These are phyloP conservation scores for Blastobotrys ciferrii DNA, from an alignment of 1,139 yeast species.

Conservation along the genomic window DNA sequence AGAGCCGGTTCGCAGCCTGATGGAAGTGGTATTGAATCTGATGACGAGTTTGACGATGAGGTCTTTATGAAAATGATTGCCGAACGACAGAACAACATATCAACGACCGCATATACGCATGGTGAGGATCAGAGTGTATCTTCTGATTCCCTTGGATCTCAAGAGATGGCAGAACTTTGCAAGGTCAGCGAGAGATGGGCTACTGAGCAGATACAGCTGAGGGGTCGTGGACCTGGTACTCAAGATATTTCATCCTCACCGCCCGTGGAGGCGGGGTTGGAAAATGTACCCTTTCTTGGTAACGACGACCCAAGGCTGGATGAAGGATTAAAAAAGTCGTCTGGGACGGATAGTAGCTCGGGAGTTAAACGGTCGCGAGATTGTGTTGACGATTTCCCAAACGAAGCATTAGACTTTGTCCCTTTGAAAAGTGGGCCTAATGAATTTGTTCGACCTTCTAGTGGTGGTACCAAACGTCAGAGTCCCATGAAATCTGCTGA, in stretches of 20 bases:
- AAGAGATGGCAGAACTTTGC: neutral
- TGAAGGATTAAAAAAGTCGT: no score
- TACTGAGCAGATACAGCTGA: neutral
- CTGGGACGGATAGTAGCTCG: neutral
- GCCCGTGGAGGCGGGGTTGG: neutral
- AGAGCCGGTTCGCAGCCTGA: constrained; percentile 1
- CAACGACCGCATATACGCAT: neutral
- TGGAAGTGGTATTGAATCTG: constrained; percentile 3
- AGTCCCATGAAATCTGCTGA: neutral
- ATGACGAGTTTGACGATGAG: constrained; percentile 4
- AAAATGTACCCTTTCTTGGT: neutral
- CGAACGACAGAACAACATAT: neutral
- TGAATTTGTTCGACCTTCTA: neutral
- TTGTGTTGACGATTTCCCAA: neutral
- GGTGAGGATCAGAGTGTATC: neutral
- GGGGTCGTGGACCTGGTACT: neutral
- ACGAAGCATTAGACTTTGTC: neutral
- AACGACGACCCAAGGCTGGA: no score
- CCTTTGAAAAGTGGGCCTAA: neutral
- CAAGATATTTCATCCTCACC: neutral
- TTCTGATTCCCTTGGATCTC: constrained; percentile 1
- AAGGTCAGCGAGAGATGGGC: constrained; percentile 1
- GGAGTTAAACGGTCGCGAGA: neutral
- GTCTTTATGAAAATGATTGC: neutral
- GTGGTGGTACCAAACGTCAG: neutral